Conservation (phyloP, 116 monocot species). For the Iris pallida region DNA sequence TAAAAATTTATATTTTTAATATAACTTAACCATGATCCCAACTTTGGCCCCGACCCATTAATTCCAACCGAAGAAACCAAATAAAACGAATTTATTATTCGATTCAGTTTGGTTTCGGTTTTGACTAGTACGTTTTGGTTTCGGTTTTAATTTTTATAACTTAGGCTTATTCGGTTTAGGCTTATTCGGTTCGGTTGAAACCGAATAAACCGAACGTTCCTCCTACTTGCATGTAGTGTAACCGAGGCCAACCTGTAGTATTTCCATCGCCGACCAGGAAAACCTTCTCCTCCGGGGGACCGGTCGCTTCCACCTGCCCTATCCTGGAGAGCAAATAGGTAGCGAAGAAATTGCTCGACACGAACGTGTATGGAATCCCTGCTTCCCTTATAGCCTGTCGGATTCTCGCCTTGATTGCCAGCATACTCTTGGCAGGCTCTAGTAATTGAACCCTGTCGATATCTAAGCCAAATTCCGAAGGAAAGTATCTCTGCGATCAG, state of each 20-base stretch:
- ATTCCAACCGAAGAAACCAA: too few species aligned
- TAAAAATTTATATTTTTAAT: too few species aligned
- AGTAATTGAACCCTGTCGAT: background rate
- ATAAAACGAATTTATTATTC: too few species aligned
- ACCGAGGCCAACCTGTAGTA: background rate
- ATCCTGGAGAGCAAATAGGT: background rate
- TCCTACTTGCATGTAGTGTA: background rate
- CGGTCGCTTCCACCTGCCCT: background rate
- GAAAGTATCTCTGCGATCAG: slow-evolving; percentile 23
- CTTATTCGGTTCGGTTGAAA: too few species aligned
- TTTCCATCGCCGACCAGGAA: slow-evolving; percentile 17
- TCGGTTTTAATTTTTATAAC: background rate
- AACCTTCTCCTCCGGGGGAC: slow-evolving; percentile 11
- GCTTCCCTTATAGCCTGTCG: background rate
- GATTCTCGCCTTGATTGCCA: background rate
- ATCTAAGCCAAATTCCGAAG: slow-evolving; percentile 16
- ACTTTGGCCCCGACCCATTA: too few species aligned
- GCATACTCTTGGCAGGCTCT: background rate
- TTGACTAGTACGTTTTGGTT: background rate
- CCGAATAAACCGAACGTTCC: background rate
- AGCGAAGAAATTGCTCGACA: background rate
- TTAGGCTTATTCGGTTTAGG: too few species aligned
- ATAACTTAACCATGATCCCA: too few species aligned
- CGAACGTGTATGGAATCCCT: background rate
- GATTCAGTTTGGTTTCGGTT: too few species aligned